phyloP scores from a whole-genome alignment of 331 rosid species.

The Ulmus americana region DNA sequence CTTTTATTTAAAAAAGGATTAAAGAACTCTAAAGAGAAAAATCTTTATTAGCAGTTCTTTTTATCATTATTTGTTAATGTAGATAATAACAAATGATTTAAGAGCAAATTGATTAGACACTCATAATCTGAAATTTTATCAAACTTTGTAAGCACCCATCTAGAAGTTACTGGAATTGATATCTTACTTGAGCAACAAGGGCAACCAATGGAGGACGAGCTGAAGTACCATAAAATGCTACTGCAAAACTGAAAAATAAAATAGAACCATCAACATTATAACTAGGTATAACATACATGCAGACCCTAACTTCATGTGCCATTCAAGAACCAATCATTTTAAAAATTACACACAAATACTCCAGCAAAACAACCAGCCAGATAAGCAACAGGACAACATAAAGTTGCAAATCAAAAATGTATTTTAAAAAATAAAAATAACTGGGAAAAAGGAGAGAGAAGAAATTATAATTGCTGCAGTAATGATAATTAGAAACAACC shows the following conservation, averaged over 20 bases:
- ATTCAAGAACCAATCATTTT: not conserved
- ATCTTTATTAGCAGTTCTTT: not conserved
- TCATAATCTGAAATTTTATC: not conserved
- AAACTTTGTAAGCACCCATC: slow-evolving; percentile 3
- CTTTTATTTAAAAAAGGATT: too few relatives aligned
- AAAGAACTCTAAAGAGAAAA: too few relatives aligned
- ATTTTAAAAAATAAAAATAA: too few relatives aligned
- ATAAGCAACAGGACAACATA: not conserved
- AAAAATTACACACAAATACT: too few relatives aligned
- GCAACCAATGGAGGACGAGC: slow-evolving; percentile 88
- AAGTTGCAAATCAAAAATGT: not conserved
- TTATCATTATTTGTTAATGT: not conserved
- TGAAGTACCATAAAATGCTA: slow-evolving; percentile 76
- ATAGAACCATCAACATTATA: not conserved
- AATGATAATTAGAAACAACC: too few relatives aligned
- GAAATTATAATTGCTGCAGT: too few relatives aligned
- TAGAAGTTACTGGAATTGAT: not conserved
- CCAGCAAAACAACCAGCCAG: too few relatives aligned
- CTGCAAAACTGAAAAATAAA: slow-evolving; percentile 59
- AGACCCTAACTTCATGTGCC: not conserved
- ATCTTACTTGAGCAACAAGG: slow-evolving; percentile 83
- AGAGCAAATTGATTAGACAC: not conserved
- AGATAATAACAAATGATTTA: not conserved
- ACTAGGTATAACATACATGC: not conserved
- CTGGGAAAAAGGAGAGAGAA: too few relatives aligned